These are phyloP conservation scores for Hydrangea macrophylla DNA, from an alignment of 148 eudicot genomes.

Conservation along the genomic window DNA sequence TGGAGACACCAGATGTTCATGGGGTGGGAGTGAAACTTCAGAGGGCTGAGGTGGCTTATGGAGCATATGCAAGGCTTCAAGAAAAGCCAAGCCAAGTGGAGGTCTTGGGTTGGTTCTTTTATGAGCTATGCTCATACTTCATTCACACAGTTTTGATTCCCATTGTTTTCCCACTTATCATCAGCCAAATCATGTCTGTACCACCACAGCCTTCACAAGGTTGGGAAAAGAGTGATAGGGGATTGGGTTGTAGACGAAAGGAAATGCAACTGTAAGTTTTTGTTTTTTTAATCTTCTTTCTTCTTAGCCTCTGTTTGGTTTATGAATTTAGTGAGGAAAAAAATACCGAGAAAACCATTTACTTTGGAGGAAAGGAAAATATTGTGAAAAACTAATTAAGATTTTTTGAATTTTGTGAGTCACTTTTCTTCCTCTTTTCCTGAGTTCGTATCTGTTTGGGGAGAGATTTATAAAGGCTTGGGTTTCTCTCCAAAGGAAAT, in stretches of 20 bases:
- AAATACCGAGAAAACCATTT: no score
- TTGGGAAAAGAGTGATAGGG: conserved; percentile 26
- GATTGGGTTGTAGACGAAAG: conserved; percentile 20
- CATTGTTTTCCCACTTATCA: conserved; percentile 43
- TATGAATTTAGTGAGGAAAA: no score
- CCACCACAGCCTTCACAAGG: conserved; percentile 22
- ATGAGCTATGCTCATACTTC: conserved; percentile 44
- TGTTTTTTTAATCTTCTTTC: no score
- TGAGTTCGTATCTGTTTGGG: no score
- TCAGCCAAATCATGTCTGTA: conserved; percentile 28
- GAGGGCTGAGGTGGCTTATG: conserved; percentile 30
- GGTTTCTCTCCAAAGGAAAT: no score
- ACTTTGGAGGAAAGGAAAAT: no score
- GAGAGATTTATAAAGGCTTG: no score
- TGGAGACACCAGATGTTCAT: conserved; percentile 14
- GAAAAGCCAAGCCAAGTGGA: conserved; percentile 39
- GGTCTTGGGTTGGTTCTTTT: conserved; percentile 36
- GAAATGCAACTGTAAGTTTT: conserved; percentile 38
- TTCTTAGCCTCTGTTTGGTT: no score
- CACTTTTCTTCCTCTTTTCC: no score
- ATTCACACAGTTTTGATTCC: conserved; percentile 45
- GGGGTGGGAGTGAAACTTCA: conserved; percentile 21
- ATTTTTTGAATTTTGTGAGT: no score
- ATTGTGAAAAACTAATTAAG: no score
- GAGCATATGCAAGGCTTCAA: conserved; percentile 21